Percentiles rank a stretch among this genome's conserved stretches.
Conservation (phyloP, 2,329 filamentous ascomycete species). For the Rhexocercosporidium sp. region DNA sequence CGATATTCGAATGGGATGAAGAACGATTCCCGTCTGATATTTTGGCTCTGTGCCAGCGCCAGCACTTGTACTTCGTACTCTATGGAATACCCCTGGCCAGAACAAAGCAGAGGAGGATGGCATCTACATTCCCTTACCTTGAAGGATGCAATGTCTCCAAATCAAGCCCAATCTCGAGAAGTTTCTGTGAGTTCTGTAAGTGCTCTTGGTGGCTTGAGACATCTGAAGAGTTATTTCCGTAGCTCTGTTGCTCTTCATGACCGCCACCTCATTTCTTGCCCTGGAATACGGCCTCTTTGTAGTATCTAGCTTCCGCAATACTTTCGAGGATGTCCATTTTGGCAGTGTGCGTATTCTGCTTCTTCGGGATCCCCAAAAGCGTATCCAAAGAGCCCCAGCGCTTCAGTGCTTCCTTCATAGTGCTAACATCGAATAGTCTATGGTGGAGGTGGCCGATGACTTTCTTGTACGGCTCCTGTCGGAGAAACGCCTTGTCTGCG, state of each 20-base stretch:
- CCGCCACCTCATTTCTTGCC: conserved; percentile 8
- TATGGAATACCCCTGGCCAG: no score
- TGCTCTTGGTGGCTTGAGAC: background rate
- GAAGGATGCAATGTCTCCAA: background rate
- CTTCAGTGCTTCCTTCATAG: conserved; percentile 86
- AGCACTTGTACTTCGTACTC: no score
- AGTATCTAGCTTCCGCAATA: conserved; percentile 88
- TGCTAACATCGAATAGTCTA: conserved; percentile 89
- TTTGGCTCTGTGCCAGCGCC: no score
- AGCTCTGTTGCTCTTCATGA: background rate
- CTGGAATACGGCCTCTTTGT: conserved; percentile 71
- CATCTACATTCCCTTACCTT: background rate
- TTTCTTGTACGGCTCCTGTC: conserved; percentile 72
- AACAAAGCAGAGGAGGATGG: background rate
- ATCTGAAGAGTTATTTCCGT: background rate
- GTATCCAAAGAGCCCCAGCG: conserved; percentile 76
- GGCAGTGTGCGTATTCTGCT: conserved; percentile 81
- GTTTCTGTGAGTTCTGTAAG: background rate
- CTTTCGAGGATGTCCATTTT: conserved; percentile 92
- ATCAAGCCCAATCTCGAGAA: background rate
- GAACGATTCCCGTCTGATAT: no score
- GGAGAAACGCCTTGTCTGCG: conserved; percentile 83
- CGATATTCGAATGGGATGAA: background rate
- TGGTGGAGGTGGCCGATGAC: conserved; percentile 84
- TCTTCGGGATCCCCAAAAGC: conserved; percentile 67